Evolutionary conservation across 139 green algal genomes (phyloP), one percentile per base, ranked within the genome.

Genomic region (Coelastrella sp.): DNA sequence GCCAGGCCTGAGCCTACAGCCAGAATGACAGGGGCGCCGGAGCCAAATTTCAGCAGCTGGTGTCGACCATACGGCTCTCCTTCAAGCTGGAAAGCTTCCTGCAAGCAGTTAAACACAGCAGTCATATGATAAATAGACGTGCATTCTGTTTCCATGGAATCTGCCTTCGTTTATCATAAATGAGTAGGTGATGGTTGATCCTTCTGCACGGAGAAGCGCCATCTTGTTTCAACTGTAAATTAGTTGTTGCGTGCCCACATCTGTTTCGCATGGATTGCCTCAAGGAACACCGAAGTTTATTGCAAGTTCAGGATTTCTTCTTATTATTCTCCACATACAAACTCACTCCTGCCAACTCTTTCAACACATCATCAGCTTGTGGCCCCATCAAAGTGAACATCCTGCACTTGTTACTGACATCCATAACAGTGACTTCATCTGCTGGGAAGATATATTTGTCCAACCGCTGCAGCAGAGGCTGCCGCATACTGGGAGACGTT

Each of bases 361-460:
- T 24, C 56, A 98, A 82, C n/a, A 98, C 75, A 1, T 90, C 90
- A 25, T 93, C 92, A 0, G 92, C 87, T 61, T 92, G 89, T 5
- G 96, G 95, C 0, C 96, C 96, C 60, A 97, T 49, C 11, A 98
- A 82, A 6, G 91, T 92, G 27, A 98, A 92, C 95, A 97, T 96
- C 20, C 63, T 24, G 20, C 89, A 95, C 0, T 66, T 59, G 19
- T 7, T 0, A 24, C 91, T 90, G 14, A 98, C 76, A 87, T 98
- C 95, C 60, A 70, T 27, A 22, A 97, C 91, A 57, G 76, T 17
- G 4, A 96, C 96, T 56, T 98, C 88, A 87, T 98, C 96, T 4
- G 86, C 93, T 0, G 91, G 94, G 73, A 98, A 96, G 58, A 98
- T 96, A 92, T 95, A 92, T 90, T 97, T 97, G 61, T 98, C 92